Evolutionary conservation across 2,329 filamentous ascomycete genomes (phyloP), one percentile per base, ranked within the genome.

Genomic region (Stachybotrys chlorohalonatus): DNA sequence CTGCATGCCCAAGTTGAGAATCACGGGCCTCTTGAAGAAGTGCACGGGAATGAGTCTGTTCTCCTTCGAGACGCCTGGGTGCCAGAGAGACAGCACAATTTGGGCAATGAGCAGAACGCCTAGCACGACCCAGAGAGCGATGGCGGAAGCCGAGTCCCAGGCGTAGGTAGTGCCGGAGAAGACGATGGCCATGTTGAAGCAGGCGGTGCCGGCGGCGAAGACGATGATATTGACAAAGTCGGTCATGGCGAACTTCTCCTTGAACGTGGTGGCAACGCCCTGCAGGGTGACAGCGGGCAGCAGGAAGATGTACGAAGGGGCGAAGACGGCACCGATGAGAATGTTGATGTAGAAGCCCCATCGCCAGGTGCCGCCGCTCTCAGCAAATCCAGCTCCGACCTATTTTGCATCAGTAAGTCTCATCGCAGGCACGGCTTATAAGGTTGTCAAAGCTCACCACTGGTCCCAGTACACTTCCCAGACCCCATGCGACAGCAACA

Each of bases 341-440:
- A 83, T 68, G 57, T 83, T 83, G 66, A 83, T 77, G 13, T 64
- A 61, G 17, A 58, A 68, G 31, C 49, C 56, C 70, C 70, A 76
- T 17, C 74, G 57, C 75, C 75, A 78, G 0, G 65, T 68, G 0
- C 67, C 73, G 1, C 66, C 68, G 2, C 59, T 59, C 36, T 70
- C 70, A 5, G 68, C 64, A 45, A 78, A 75, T 0, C 67, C 69
- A 30, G 74, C 75, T 6, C 75, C 75, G 31, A 77, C 24, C 24
- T 24, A 4, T 24, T 24, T 24, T 24, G 24, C 24, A 24, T 24
- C 24, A 24, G 24, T 24, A 24, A 24, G 24, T 24, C 24, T 24
- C 24, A 4, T 24, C 24, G 4, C 24, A 24, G 24, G 4, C 2
- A 24, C 24, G 24, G 24, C 24, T 2, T 24, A 24, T 4, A 24